phyloP scores from a whole-genome alignment of 495 filamentous ascomycete species.

The Hapsidospora chrysogenum region DNA sequence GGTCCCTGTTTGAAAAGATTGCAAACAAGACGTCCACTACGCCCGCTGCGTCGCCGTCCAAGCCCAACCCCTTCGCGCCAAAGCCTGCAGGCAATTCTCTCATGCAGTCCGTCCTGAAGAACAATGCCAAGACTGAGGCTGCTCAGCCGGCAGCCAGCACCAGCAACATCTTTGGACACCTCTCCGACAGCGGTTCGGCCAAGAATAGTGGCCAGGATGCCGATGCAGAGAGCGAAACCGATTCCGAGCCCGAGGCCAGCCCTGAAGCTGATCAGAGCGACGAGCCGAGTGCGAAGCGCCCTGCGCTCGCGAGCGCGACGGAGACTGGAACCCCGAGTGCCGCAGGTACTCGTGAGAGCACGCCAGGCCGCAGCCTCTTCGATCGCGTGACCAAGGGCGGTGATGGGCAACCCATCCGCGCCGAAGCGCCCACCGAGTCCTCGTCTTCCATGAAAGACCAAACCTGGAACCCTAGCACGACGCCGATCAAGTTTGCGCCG shows the following conservation, averaged over 20 bases:
- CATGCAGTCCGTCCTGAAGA: slow-evolving; percentile 12
- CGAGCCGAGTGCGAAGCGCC: slow-evolving; percentile 11
- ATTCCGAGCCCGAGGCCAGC: slow-evolving; percentile 21
- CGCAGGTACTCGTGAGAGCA: slow-evolving; percentile 15
- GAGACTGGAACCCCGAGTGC: slow-evolving; percentile 10
- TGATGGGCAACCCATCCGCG: slow-evolving; percentile 30
- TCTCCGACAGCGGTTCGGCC: slow-evolving; percentile 33
- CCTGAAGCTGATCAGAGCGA: slow-evolving; percentile 16
- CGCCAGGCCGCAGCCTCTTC: slow-evolving; percentile 36
- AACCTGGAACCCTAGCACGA: slow-evolving; percentile 23
- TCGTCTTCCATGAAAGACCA: slow-evolving; percentile 20
- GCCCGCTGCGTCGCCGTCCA: slow-evolving; percentile 10
- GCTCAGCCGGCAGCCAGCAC: slow-evolving; percentile 4
- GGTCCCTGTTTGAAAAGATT: slow-evolving; percentile 27
- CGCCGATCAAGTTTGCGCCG: slow-evolving; percentile 20
- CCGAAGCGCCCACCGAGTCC: background rate
- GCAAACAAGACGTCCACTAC: slow-evolving; percentile 16
- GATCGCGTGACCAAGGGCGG: slow-evolving; percentile 33
- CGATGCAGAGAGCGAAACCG: slow-evolving; percentile 27
- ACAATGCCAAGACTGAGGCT: slow-evolving; percentile 7
- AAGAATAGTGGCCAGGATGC: slow-evolving; percentile 26
- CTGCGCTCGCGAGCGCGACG: slow-evolving; percentile 10
- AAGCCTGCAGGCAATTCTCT: slow-evolving; percentile 2
- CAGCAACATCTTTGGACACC: slow-evolving; percentile 44
- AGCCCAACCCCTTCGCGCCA: slow-evolving; percentile 13